Conservation (phyloP, 2,329 filamentous ascomycete genomes). For the Clonostachys rhizophaga region DNA sequence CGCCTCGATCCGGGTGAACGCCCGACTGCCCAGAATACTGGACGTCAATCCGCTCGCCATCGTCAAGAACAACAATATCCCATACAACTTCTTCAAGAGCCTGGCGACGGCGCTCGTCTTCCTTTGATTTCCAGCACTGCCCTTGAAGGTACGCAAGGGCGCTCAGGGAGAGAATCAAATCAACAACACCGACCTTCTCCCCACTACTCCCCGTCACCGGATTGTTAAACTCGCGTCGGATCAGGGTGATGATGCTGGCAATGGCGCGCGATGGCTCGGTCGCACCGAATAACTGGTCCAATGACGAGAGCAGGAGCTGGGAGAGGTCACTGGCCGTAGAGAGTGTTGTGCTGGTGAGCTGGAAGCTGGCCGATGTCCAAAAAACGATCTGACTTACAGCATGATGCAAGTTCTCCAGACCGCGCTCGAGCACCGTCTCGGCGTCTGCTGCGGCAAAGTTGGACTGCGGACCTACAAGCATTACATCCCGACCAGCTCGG, state of each 20-base stretch:
- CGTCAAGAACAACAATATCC: slow-evolving; percentile 61
- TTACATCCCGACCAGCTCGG: slow-evolving; percentile 41
- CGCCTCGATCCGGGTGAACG: slow-evolving; percentile 1
- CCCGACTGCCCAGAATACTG: slow-evolving; percentile 7
- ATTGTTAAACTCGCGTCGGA: slow-evolving; percentile 60
- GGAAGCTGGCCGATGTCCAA: slow-evolving; percentile 56
- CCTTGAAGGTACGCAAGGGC: slow-evolving; percentile 59
- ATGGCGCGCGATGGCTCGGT: slow-evolving; percentile 67
- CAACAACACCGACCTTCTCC: slow-evolving; percentile 55
- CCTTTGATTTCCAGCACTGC: slow-evolving; percentile 45
- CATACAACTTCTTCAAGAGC: slow-evolving; percentile 55
- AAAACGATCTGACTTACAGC: slow-evolving; percentile 56
- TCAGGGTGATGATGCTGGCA: slow-evolving; percentile 59
- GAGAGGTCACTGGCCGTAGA: slow-evolving; percentile 51
- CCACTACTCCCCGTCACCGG: slow-evolving; percentile 54
- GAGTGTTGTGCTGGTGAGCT: slow-evolving; percentile 50
- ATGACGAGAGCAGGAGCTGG: slow-evolving; percentile 50
- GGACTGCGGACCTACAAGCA: slow-evolving; percentile 34
- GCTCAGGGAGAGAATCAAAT: slow-evolving; percentile 56
- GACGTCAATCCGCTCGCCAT: slow-evolving; percentile 54
- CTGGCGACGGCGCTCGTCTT: slow-evolving; percentile 40
- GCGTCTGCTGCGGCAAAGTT: slow-evolving; percentile 45
- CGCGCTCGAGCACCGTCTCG: slow-evolving; percentile 51
- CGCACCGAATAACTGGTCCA: slow-evolving; percentile 62
- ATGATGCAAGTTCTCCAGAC: slow-evolving; percentile 50